Percentiles rank a stretch among this genome's conserved stretches.
Conservation (phyloP, 140 eudicot species). For the Cichorium intybus region DNA sequence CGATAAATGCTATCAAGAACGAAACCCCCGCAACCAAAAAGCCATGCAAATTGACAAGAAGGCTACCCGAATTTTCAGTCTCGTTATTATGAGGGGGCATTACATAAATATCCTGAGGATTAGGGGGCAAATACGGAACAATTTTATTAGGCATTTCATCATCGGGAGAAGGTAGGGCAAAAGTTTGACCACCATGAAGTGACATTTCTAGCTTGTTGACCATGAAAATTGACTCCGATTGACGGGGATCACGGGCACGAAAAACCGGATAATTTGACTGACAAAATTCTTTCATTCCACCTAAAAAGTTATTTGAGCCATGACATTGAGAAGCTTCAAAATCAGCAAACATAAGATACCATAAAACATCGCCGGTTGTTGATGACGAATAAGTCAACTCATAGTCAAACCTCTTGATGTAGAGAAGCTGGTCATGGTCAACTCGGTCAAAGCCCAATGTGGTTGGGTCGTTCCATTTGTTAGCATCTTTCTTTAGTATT, state of each 20-base stretch:
- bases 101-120: neutral
- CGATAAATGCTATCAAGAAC: constrained; percentile 27
- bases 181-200: constrained; percentile 37
- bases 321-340: constrained; percentile 74
- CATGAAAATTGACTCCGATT: constrained; percentile 39
- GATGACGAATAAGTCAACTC: constrained; percentile 51
- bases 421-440: constrained; percentile 50
- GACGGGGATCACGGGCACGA: constrained; percentile 57
- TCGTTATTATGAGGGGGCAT: constrained; percentile 2
- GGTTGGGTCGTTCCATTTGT: constrained; percentile 35
- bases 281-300: constrained; percentile 44
- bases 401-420: constrained; percentile 81
- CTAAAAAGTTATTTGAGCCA: constrained; percentile 42
- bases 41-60: constrained; percentile 34
- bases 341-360: constrained; percentile 76
- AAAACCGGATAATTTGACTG: constrained; percentile 47
- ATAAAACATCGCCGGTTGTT: constrained; percentile 56
- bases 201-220: constrained; percentile 30
- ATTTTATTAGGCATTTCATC: constrained; percentile 28
- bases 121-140: constrained; percentile 28
- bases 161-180: constrained; percentile 46
- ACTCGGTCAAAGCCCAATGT: constrained; percentile 29
- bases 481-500: constrained; percentile 37
- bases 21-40: constrained; percentile 32
- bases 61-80: constrained; percentile 14